Conservation (phyloP, 2,329 filamentous ascomycete genomes). For the Neofusicoccum sp. region DNA sequence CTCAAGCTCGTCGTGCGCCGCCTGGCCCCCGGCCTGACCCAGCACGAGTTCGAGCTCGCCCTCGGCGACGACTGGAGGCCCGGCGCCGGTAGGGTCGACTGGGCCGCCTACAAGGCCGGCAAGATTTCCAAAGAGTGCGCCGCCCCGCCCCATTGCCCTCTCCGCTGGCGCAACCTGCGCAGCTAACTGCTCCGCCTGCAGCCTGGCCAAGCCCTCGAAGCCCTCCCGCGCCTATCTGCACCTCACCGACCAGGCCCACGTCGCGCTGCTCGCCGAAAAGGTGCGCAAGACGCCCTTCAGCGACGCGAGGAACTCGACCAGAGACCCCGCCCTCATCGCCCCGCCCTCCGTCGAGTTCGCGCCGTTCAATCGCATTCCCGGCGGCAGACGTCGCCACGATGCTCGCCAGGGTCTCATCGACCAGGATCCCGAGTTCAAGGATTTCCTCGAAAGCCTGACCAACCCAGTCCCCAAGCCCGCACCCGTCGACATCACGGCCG, state of each 20-base stretch:
- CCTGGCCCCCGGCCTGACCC: conserved; percentile 80
- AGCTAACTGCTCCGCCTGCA: conserved; percentile 34
- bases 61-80: conserved; percentile 79
- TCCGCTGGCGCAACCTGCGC: not conserved
- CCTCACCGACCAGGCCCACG: conserved; percentile 67
- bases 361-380: conserved; percentile 78
- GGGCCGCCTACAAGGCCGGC: conserved; percentile 69
- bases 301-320: conserved; percentile 75
- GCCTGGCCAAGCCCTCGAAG: conserved; percentile 78
- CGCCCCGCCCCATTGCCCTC: not conserved
- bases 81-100: conserved; percentile 81
- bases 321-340: conserved; percentile 69
- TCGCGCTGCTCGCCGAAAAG: conserved; percentile 65
- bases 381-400: conserved; percentile 72
- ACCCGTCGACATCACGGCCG: conserved; percentile 49
- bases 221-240: conserved; percentile 82
- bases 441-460: conserved; percentile 83
- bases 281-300: conserved; percentile 71
- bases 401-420: conserved; percentile 91
- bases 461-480: conserved; percentile 63
- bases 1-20: conserved; percentile 83
- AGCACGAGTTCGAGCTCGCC: conserved; percentile 69
- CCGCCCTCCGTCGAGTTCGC: conserved; percentile 80
- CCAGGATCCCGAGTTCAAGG: conserved; percentile 92
- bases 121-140: conserved; percentile 83